Evolutionary conservation across 83 land plant species (phyloP).

Genomic region (Picea engelmannii): DNA sequence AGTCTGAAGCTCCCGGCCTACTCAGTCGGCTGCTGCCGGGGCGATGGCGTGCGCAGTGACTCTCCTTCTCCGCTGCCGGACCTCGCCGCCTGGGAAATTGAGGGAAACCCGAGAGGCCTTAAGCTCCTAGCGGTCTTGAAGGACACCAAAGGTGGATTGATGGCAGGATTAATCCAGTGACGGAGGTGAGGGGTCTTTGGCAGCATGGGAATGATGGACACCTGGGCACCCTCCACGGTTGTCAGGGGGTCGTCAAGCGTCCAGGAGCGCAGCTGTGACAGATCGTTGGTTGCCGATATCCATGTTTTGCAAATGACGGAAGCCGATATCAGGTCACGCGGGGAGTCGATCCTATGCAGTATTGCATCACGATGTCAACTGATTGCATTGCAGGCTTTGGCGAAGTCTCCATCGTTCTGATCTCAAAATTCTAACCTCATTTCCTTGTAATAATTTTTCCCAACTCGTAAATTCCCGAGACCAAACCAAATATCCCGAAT

Average conservation of each 20-base stretch:
- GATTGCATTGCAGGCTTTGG: constrained; percentile 6
- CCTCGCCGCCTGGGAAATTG: constrained; percentile 6
- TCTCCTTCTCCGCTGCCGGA: background rate
- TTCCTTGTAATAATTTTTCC: too few relatives aligned
- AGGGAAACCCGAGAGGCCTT: constrained; percentile 6
- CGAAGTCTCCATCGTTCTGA: background rate
- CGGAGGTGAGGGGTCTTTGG: constrained; percentile 39
- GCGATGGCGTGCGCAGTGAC: constrained; percentile 19
- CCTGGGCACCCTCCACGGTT: constrained; percentile 16
- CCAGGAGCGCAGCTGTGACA: constrained; percentile 37
- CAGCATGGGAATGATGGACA: constrained; percentile 28
- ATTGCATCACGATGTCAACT: constrained; percentile 12
- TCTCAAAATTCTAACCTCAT: too few relatives aligned
- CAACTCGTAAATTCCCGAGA: too few relatives aligned
- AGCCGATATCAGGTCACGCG: constrained; percentile 16
- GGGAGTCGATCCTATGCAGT: constrained; percentile 2
- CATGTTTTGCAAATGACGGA: constrained; percentile 27
- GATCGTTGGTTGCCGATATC: constrained; percentile 20
- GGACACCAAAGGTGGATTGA: constrained; percentile 32
- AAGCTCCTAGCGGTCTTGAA: constrained; percentile 36
- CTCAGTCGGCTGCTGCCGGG: too few relatives aligned
- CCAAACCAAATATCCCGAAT: too few relatives aligned
- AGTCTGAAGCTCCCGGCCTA: too few relatives aligned
- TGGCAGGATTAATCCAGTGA: constrained; percentile 35
- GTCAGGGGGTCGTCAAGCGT: constrained; percentile 24